Conservation (phyloP, 2,329 filamentous ascomycete species). For the Paecilomyces dactylethromorphus region DNA sequence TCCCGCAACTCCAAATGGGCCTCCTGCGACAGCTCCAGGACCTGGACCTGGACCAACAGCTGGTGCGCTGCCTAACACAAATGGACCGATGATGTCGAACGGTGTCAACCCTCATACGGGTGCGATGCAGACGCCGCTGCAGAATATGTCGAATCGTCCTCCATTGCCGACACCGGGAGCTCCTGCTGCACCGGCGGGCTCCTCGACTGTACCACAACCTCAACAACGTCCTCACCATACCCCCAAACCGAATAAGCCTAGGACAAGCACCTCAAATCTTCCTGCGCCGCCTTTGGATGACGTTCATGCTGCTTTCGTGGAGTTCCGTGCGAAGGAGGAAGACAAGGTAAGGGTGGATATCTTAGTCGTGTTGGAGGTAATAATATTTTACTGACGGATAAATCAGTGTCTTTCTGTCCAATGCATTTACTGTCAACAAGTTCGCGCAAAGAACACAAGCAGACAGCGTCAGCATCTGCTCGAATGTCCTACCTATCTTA, state of each 20-base stretch:
- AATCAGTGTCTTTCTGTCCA: conserved; percentile 41
- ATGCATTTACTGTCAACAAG: conserved; percentile 46
- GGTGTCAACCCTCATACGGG: conserved; percentile 38
- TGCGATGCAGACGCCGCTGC: conserved; percentile 36
- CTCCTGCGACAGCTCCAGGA: conserved; percentile 25
- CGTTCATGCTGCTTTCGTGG: conserved; percentile 44
- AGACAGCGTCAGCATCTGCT: conserved; percentile 43
- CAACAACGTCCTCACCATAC: conserved; percentile 29
- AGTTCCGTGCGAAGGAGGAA: conserved; percentile 42
- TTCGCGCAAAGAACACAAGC: conserved; percentile 46
- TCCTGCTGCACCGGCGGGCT: conserved; percentile 19
- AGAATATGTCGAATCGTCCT: conserved; percentile 32
- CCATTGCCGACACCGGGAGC: conserved; percentile 33
- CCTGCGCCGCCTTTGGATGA: conserved; percentile 43
- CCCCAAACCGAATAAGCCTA: conserved; percentile 30
- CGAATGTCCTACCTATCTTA: conserved; percentile 45
- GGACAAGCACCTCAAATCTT: conserved; percentile 32
- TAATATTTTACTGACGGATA: conserved; percentile 4
- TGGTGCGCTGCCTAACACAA: conserved; percentile 33
- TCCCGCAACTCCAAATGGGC: conserved; percentile 34
- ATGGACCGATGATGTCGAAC: conserved; percentile 38
- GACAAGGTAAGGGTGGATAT: conserved; percentile 30
- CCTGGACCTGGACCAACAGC: conserved; percentile 22
- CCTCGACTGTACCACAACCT: conserved; percentile 22
- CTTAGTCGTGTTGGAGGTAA: neutral